Conservation (phyloP, 2,329 filamentous ascomycete genomes). For the Neopestalotiopsis rosae region DNA sequence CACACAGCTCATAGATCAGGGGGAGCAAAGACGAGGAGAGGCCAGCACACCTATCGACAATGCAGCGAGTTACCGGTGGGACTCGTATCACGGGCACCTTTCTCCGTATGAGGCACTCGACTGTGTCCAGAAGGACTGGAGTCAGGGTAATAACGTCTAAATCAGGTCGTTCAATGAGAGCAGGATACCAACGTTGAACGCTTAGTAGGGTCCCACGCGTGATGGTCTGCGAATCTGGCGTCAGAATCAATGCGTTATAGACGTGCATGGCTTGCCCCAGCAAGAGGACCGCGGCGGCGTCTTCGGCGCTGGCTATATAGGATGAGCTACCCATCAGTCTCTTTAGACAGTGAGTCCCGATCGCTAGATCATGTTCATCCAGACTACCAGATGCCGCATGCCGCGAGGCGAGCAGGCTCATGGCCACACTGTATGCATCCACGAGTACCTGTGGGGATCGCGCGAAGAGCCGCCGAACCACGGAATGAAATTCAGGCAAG, state of each 20-base stretch:
- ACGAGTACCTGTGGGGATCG: slow-evolving; percentile 18
- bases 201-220: slow-evolving; percentile 34
- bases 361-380: slow-evolving; percentile 12
- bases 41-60: slow-evolving; percentile 36
- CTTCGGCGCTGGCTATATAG: slow-evolving; percentile 13
- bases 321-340: slow-evolving; percentile 12
- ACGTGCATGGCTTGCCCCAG: slow-evolving; percentile 21
- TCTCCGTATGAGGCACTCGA: slow-evolving; percentile 35
- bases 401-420: slow-evolving; percentile 16
- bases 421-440: slow-evolving; percentile 19
- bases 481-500: slow-evolving; percentile 12
- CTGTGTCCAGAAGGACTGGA: slow-evolving; percentile 37
- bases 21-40: slow-evolving; percentile 35
- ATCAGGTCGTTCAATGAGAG: slow-evolving; percentile 28
- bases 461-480: slow-evolving; percentile 16
- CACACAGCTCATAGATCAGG: slow-evolving; percentile 38
- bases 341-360: slow-evolving; percentile 14
- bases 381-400: slow-evolving; percentile 3
- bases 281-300: slow-evolving; percentile 20
- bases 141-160: slow-evolving; percentile 35
- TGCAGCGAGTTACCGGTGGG: slow-evolving; percentile 22
- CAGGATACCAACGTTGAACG: slow-evolving; percentile 33
- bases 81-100: slow-evolving; percentile 37
- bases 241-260: slow-evolving; percentile 32
- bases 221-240: slow-evolving; percentile 31